Conservation (phyloP, 2,329 filamentous ascomycete genomes). For the Diplodia seriata region DNA sequence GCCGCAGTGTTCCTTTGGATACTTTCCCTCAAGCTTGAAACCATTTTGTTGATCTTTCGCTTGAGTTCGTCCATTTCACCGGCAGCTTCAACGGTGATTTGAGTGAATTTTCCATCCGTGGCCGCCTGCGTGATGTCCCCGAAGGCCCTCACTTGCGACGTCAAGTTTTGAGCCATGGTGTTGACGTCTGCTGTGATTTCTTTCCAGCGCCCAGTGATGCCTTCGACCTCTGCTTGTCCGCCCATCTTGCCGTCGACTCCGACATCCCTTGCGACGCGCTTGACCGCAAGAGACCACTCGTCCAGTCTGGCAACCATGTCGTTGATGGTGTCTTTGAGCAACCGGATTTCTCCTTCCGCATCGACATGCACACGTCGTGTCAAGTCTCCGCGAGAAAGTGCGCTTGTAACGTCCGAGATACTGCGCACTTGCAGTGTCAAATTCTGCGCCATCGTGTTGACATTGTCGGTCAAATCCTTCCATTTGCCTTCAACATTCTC, state of each 20-base stretch:
- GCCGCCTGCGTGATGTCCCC: slow-evolving; percentile 98
- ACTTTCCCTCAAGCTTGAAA: slow-evolving; percentile 91
- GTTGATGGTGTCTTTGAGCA: slow-evolving; percentile 95
- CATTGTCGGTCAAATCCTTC: slow-evolving; percentile 71
- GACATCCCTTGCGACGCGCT: slow-evolving; percentile 94
- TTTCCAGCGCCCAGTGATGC: slow-evolving; percentile 93
- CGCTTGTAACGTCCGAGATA: slow-evolving; percentile 92
- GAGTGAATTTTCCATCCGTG: slow-evolving; percentile 95
- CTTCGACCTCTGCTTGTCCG: slow-evolving; percentile 92
- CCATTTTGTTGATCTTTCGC: slow-evolving; percentile 99
- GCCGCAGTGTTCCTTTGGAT: slow-evolving; percentile 97
- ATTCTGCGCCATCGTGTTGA: slow-evolving; percentile 72
- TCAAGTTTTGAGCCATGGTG: slow-evolving; percentile 84
- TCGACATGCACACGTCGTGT: slow-evolving; percentile 95
- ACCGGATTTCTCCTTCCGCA: slow-evolving; percentile 91
- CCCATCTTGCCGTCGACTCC: slow-evolving; percentile 99
- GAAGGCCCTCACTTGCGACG: slow-evolving; percentile 95
- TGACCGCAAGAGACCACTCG: slow-evolving; percentile 94
- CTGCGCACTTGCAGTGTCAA: slow-evolving; percentile 76
- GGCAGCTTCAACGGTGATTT: slow-evolving; percentile 94
- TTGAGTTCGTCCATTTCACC: slow-evolving; percentile 99
- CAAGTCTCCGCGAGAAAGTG: slow-evolving; percentile 94
- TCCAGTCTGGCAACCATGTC: slow-evolving; percentile 97
- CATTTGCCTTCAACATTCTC: slow-evolving; percentile 71
- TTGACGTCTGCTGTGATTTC: slow-evolving; percentile 98